Percentiles rank a stretch among this genome's conserved stretches.
Conservation (phyloP, 768 basidiomycete genomes). For the Rhizopogon sp. region DNA sequence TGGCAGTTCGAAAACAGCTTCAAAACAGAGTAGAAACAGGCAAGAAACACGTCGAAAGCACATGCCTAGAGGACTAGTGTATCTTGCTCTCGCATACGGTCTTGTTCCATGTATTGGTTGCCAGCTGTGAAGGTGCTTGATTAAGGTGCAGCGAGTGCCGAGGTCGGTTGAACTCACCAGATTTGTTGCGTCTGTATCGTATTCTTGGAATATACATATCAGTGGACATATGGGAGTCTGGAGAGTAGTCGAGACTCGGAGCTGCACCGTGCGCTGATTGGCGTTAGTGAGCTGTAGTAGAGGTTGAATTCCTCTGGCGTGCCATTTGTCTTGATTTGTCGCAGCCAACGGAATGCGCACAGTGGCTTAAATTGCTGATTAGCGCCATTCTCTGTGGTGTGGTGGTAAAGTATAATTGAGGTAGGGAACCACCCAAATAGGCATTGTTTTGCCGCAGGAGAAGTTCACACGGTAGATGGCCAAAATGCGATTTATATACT, state of each 20-base stretch:
- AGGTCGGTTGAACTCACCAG: neutral
- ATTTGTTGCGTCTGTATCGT: neutral
- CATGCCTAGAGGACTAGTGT: neutral
- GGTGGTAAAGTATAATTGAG: too few species aligned
- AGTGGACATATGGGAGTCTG: neutral
- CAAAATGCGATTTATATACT: too few species aligned
- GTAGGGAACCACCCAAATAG: too few species aligned
- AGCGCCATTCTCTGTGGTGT: too few species aligned
- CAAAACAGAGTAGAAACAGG: neutral
- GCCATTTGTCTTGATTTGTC: neutral
- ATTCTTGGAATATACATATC: neutral
- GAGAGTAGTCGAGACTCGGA: too few species aligned
- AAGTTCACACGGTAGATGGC: too few species aligned
- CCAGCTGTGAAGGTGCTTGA: neutral
- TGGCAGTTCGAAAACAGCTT: neutral
- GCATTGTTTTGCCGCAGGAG: too few species aligned
- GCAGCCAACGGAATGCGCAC: slow-evolving; percentile 1
- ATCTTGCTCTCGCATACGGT: neutral
- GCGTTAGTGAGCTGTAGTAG: neutral
- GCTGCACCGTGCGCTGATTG: too few species aligned
- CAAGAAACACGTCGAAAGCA: neutral
- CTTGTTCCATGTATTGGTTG: neutral
- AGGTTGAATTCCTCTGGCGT: neutral
- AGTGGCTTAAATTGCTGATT: neutral
- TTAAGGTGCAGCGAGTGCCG: too few species aligned